phyloP scores from a whole-genome alignment of 345 rosid genomes.

The Pugionium dolabratum region DNA sequence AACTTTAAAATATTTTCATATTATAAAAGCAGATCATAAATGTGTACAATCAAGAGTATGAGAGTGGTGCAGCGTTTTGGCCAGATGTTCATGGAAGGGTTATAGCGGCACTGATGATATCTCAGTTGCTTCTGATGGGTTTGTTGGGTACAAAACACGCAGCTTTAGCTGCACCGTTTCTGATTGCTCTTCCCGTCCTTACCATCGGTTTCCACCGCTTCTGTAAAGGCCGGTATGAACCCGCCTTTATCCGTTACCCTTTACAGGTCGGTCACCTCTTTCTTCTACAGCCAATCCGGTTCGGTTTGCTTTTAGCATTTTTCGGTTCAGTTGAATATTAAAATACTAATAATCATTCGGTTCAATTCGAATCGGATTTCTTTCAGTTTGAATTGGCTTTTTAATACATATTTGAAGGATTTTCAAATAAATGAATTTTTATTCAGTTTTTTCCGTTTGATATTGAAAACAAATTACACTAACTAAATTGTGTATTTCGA shows the following conservation, averaged over 20 bases:
- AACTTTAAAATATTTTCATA: slow-evolving; percentile 4
- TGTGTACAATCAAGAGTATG: slow-evolving; percentile 88
- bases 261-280: slow-evolving; percentile 53
- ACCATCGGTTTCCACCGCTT: slow-evolving; percentile 65
- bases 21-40: slow-evolving; percentile 61
- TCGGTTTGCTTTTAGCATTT: no score
- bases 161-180: slow-evolving; percentile 68
- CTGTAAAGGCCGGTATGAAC: slow-evolving; percentile 76
- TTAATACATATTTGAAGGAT: no score
- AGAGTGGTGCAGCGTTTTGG: slow-evolving; percentile 93
- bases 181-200: slow-evolving; percentile 71
- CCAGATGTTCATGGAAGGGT: slow-evolving; percentile 90
- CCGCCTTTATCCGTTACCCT: slow-evolving; percentile 73
- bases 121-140: slow-evolving; percentile 81
- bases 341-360: no score
- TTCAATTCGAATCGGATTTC: no score
- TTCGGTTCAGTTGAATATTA: no score
- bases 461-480: no score
- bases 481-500: no score
- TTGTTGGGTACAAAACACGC: slow-evolving; percentile 61
- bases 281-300: no score
- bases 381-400: no score
- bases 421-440: no score
- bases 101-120: slow-evolving; percentile 62
- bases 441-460: no score